These are phyloP conservation scores for Colletotrichum gigasporum DNA, from an alignment of 2,329 filamentous ascomycete species.

Conservation along the genomic window DNA sequence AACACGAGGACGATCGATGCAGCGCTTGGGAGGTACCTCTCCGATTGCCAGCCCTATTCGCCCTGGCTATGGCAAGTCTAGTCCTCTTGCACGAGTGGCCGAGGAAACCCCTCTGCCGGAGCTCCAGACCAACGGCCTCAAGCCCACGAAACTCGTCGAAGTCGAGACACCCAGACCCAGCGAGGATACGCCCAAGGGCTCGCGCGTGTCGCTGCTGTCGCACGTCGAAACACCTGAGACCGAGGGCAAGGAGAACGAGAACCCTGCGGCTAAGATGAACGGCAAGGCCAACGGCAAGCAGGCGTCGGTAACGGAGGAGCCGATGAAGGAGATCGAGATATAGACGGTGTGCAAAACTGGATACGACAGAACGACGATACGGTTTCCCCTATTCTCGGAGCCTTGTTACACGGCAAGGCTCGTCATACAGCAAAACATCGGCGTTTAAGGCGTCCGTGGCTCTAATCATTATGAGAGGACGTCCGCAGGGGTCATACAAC, in stretches of 20 bases:
- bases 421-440: conserved; percentile 32
- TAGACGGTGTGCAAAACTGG: conserved; percentile 44
- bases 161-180: conserved; percentile 63
- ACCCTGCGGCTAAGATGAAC: conserved; percentile 46
- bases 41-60: conserved; percentile 72
- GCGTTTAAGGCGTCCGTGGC: conserved; percentile 34
- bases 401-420: conserved; percentile 28
- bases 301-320: conserved; percentile 54
- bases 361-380: conserved; percentile 38
- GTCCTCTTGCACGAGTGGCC: conserved; percentile 77
- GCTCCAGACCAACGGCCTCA: conserved; percentile 44
- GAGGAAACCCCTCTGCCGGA: conserved; percentile 68
- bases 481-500: conserved; percentile 32
- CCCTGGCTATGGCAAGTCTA: conserved; percentile 70
- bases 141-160: conserved; percentile 63
- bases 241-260: conserved; percentile 49
- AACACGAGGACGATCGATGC: conserved; percentile 75
- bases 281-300: conserved; percentile 51
- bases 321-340: conserved; percentile 72
- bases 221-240: conserved; percentile 46
- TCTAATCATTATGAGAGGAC: conserved; percentile 30
- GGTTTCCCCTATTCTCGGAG: conserved; percentile 31
- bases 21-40: conserved; percentile 73
- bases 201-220: conserved; percentile 42
- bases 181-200: conserved; percentile 50